These are phyloP conservation scores for Daldinia eschscholtzii DNA, from an alignment of 2,329 filamentous ascomycete species.

Conservation along the genomic window DNA sequence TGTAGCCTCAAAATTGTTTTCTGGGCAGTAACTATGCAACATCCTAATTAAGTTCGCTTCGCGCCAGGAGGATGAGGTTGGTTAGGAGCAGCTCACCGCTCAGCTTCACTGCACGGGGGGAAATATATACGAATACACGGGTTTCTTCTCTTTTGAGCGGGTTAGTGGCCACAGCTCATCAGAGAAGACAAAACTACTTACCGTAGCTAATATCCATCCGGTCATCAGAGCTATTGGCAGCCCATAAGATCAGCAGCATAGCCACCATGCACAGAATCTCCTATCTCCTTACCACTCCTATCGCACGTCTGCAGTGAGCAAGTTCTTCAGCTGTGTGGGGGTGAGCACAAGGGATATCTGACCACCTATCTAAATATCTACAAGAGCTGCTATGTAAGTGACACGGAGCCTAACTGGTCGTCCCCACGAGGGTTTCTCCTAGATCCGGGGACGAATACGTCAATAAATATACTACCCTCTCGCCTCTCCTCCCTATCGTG, in stretches of 20 bases:
- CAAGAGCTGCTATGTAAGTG: no score
- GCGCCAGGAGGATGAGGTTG: background rate
- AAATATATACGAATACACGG: background rate
- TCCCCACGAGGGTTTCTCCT: no score
- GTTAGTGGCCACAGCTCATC: background rate
- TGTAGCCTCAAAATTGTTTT: background rate
- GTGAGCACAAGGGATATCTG: no score
- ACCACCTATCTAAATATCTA: no score
- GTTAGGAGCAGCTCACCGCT: constrained; percentile 5
- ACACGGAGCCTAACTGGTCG: no score
- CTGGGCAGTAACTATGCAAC: background rate
- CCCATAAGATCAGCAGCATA: constrained; percentile 22
- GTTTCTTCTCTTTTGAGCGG: background rate
- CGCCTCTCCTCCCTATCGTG: background rate
- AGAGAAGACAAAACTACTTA: background rate
- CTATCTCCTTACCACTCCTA: background rate
- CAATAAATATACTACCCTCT: background rate
- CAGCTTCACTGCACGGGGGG: background rate
- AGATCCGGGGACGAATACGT: background rate
- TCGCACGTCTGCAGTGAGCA: background rate
- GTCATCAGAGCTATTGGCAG: background rate
- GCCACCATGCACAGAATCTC: constrained; percentile 12
- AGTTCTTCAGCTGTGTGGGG: background rate
- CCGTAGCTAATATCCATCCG: background rate
- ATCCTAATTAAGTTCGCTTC: constrained; percentile 5